Evolutionary conservation across 2,329 filamentous ascomycete species (phyloP).

Genomic region (Chaetomium globosum): DNA sequence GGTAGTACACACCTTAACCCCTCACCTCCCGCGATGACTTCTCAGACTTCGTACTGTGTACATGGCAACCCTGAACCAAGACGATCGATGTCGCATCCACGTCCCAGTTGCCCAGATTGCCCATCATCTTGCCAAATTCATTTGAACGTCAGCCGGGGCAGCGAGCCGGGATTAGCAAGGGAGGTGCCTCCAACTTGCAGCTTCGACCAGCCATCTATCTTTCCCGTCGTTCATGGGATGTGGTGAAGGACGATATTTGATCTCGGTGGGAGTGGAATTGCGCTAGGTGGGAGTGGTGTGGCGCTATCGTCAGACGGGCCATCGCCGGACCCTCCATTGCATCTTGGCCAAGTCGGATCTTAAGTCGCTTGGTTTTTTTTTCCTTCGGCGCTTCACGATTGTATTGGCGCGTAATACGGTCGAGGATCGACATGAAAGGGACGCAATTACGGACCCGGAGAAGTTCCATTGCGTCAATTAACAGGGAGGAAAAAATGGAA

Average conservation of each 20-base stretch:
- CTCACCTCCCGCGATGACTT: background rate
- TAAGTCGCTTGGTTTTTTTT: background rate
- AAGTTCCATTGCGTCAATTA: constrained; percentile 5
- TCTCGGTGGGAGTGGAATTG: background rate
- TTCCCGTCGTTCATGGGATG: background rate
- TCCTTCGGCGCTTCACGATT: constrained; percentile 10
- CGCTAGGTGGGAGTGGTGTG: background rate
- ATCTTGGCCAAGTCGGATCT: constrained; percentile 11
- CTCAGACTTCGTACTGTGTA: background rate
- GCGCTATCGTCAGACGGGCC: background rate
- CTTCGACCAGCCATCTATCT: background rate
- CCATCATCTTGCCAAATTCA: background rate
- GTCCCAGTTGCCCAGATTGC: background rate
- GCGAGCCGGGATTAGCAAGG: background rate
- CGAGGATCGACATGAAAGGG: background rate
- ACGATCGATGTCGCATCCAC: background rate
- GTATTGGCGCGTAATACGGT: constrained; percentile 20
- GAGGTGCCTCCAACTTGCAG: background rate
- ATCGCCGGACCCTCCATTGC: background rate
- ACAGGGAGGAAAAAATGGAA: background rate
- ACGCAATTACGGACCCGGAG: background rate
- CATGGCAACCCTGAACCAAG: background rate
- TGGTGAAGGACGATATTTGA: background rate
- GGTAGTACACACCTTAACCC: background rate
- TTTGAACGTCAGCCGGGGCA: background rate